Percentiles rank a stretch among this genome's conserved stretches.
phyloP scores from a whole-genome alignment of 208 protist species.

The Crithidia sp. region DNA sequence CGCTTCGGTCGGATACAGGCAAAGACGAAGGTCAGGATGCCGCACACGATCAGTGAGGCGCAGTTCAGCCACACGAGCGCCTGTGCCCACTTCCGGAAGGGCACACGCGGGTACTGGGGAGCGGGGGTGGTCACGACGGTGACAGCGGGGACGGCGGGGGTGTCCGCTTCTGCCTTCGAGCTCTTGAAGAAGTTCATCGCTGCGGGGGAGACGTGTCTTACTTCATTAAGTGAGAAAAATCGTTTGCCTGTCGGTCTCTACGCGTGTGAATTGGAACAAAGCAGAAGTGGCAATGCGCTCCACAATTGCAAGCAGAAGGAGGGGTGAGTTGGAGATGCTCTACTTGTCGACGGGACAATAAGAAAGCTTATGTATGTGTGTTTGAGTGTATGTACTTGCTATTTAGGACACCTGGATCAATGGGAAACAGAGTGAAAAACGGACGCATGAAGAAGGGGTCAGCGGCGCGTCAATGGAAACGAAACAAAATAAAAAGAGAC shows the following conservation, averaged over 20 bases:
- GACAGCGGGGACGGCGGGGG: slow-evolving; percentile 2
- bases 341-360: background rate
- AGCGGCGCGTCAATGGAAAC: background rate
- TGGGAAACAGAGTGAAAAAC: slow-evolving; percentile 8
- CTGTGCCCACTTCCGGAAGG: slow-evolving; percentile 20
- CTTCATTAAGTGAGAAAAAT: background rate
- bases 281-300: background rate
- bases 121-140: background rate
- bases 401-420: too few species aligned
- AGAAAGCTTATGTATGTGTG: slow-evolving; percentile 17
- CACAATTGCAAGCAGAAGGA: too few species aligned
- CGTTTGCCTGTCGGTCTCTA: background rate
- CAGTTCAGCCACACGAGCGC: slow-evolving; percentile 43
- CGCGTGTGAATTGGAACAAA: background rate
- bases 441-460: background rate
- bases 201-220: too few species aligned
- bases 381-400: background rate
- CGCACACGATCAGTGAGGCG: slow-evolving; percentile 40
- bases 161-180: background rate
- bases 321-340: too few species aligned
- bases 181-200: slow-evolving; percentile 18
- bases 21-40: slow-evolving; percentile 39
- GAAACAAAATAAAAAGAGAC: too few species aligned
- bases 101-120: slow-evolving; percentile 23
- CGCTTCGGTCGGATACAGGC: slow-evolving; percentile 26